These are phyloP conservation scores for Ilyonectria destructans DNA, from an alignment of 2,329 filamentous ascomycete species.

Conservation along the genomic window DNA sequence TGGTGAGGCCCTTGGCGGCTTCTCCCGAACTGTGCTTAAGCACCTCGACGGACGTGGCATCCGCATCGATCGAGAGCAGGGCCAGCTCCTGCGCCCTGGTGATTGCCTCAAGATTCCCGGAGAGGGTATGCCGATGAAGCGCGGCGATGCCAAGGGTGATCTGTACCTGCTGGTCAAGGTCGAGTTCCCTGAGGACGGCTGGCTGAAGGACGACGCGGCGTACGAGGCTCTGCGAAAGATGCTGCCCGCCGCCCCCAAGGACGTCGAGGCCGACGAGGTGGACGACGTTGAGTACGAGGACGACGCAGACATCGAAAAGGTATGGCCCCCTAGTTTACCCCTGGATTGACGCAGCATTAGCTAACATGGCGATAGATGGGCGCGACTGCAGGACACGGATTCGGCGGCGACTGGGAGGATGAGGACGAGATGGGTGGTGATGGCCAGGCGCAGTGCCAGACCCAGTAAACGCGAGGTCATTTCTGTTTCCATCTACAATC, in stretches of 20 bases:
- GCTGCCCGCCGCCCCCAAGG: slow-evolving; percentile 76
- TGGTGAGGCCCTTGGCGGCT: slow-evolving; percentile 88
- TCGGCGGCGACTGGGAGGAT: slow-evolving; percentile 78
- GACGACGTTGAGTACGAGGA: slow-evolving; percentile 92
- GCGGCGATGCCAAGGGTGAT: slow-evolving; percentile 87
- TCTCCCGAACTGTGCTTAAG: slow-evolving; percentile 90
- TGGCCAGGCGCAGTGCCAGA: slow-evolving; percentile 79
- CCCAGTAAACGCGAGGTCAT: slow-evolving; percentile 70
- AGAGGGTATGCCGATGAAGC: slow-evolving; percentile 96
- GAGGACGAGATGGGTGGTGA: slow-evolving; percentile 80
- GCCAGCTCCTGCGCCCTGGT: slow-evolving; percentile 86
- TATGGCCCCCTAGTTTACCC: slow-evolving; percentile 55
- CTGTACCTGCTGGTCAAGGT: slow-evolving; percentile 90
- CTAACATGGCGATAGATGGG: slow-evolving; percentile 71
- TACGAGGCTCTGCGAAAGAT: slow-evolving; percentile 82
- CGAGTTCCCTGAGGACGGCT: slow-evolving; percentile 90
- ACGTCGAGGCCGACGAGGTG: slow-evolving; percentile 80
- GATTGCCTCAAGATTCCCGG: slow-evolving; percentile 89
- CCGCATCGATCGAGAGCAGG: slow-evolving; percentile 82
- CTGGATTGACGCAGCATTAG: background rate
- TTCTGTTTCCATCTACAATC: slow-evolving; percentile 10
- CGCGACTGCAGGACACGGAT: slow-evolving; percentile 78
- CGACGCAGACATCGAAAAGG: slow-evolving; percentile 87
- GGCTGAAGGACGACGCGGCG: slow-evolving; percentile 81
- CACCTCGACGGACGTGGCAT: slow-evolving; percentile 96